A percentile compares a stretch with the other conserved stretches of the same genome.
Evolutionary conservation across 768 basidiomycete genomes (phyloP).

Genomic region (Termitomyces sp.): DNA sequence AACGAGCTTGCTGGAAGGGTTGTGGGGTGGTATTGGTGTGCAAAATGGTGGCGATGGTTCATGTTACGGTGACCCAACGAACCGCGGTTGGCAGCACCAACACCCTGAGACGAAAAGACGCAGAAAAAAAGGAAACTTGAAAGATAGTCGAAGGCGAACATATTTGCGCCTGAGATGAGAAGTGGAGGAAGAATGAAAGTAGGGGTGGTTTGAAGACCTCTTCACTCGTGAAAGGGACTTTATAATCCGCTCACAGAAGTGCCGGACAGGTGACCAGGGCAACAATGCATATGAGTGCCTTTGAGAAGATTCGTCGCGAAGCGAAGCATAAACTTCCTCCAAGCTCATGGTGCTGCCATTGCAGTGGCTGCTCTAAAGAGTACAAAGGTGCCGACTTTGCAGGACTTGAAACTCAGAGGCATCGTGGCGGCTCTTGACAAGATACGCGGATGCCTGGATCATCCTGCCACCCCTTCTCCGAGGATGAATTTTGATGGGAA

Average conservation of each 20-base stretch:
- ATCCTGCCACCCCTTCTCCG: slow-evolving; percentile 6
- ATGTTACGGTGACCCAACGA: slow-evolving; percentile 1
- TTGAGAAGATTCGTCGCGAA: slow-evolving; percentile 5
- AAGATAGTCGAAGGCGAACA: neutral
- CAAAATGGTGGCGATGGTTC: slow-evolving; percentile 10
- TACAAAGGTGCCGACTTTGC: neutral
- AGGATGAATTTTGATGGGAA: slow-evolving; percentile 6
- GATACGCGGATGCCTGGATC: slow-evolving; percentile 22
- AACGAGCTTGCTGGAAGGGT: neutral
- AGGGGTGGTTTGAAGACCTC: neutral
- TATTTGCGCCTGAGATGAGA: neutral
- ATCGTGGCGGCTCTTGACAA: slow-evolving; percentile 2
- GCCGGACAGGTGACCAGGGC: slow-evolving; percentile 8
- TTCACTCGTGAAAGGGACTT: neutral
- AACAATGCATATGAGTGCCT: slow-evolving; percentile 3
- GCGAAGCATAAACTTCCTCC: slow-evolving; percentile 7
- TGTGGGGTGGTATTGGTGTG: neutral
- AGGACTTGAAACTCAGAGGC: neutral
- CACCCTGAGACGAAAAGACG: slow-evolving; percentile 10
- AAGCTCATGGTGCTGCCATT: slow-evolving; percentile 2
- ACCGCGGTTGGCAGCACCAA: slow-evolving; percentile 10
- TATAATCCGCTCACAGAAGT: slow-evolving; percentile 6
- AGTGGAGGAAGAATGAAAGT: neutral
- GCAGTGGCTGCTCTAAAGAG: neutral
- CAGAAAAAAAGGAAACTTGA: slow-evolving; percentile 7